Evolutionary conservation across 2,329 filamentous ascomycete genomes (phyloP), one percentile per base, ranked within the genome.

Genomic region (Sclerotinia trifoliorum): DNA sequence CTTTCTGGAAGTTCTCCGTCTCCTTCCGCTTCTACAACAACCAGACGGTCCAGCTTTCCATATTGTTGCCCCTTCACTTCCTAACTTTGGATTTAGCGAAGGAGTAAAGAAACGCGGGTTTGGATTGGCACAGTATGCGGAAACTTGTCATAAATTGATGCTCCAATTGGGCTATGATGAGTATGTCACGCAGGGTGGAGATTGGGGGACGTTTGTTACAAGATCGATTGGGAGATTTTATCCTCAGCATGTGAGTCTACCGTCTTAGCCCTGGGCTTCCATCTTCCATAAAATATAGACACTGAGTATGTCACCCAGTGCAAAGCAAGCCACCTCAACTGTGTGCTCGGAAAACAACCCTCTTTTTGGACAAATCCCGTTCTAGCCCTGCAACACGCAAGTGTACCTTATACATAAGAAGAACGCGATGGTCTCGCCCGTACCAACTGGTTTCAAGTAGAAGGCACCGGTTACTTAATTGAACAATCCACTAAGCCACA

Each of bases 201-300:
- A 92, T 75, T 92, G 88, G 89, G 90, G 90, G n/a, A 86, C 82
- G 75, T 82, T 83, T 72, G 85, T 93, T 71, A 88, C 87, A 19
- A 84, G 90, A 5, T 78, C 82, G 17, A 83, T 93, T 70, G 85
- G 84, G 0, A 76, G 85, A 6, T 77, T 84, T 1, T 91, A 89
- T 72, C 86, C 87, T 0, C 70, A 83, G 4, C 78, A 68, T 49
- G 65, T 67, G 3, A 62, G 65, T 67, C 13, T 42, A 6, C 19
- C 17, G 10, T 13, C 19, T n/a, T 24, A 49, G 6, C 21, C 17
- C 21, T 8, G n/a, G 21, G 11, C 24, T 17, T 42, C 24, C 19
- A 4, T 51, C 10, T 64, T 15, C 32, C n/a, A 42, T 42, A 24
- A 54, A 13, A 29, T 19, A 2, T 17, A 26, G n/a, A 26, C 42